These are phyloP conservation scores for Heterobasidion occidentale DNA, from an alignment of 1,284 basidiomycete genomes.

Conservation along the genomic window DNA sequence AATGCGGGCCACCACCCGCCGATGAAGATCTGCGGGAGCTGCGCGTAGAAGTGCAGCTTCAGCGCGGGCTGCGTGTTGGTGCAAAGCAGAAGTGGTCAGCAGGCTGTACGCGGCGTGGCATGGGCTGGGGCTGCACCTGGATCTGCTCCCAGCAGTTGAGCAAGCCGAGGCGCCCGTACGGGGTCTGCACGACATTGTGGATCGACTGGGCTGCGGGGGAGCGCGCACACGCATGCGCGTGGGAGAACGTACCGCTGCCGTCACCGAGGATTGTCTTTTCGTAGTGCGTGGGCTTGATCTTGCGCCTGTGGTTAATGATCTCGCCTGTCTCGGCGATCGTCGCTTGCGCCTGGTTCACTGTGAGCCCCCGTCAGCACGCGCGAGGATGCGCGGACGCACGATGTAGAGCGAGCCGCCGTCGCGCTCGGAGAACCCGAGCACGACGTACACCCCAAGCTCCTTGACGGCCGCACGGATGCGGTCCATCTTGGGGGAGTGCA, in stretches of 20 bases:
- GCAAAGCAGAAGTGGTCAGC: too few relatives aligned
- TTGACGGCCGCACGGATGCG: background rate
- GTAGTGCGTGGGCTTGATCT: background rate
- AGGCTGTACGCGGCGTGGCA: too few relatives aligned
- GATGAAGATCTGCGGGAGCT: background rate
- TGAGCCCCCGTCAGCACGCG: too few relatives aligned
- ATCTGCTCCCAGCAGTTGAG: slow-evolving; percentile 2
- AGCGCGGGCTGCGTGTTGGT: too few relatives aligned
- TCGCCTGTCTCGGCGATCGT: background rate
- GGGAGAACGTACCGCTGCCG: background rate
- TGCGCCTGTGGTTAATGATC: background rate
- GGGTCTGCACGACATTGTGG: background rate
- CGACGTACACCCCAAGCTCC: background rate
- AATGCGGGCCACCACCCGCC: background rate
- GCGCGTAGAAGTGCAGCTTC: background rate
- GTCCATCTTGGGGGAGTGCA: background rate
- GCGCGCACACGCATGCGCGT: too few relatives aligned
- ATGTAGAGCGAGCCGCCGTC: background rate
- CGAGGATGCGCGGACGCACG: too few relatives aligned
- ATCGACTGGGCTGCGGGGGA: background rate
- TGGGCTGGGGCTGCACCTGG: background rate
- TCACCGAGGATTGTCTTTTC: background rate
- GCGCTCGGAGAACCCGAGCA: background rate
- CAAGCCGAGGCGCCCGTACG: background rate
- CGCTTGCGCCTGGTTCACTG: background rate